Evolutionary conservation across 352 stramenopile species (phyloP).

Genomic region (Pythium plurisporium): DNA sequence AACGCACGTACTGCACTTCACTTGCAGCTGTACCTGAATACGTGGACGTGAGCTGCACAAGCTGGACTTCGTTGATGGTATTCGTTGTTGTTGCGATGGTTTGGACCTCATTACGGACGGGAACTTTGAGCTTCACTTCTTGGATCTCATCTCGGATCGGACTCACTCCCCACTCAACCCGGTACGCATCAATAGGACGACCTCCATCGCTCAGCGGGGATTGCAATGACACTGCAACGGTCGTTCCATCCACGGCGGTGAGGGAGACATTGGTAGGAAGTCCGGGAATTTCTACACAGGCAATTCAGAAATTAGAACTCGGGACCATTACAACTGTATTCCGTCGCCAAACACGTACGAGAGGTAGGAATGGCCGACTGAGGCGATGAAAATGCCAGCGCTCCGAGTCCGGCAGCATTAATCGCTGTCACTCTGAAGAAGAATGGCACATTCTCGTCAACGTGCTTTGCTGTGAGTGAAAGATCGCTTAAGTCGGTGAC

Average conservation of each 20-base stretch:
- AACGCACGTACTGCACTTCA: constrained; percentile 90
- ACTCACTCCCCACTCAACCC: constrained; percentile 84
- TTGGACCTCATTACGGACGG: constrained; percentile 69
- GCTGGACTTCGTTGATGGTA: constrained; percentile 81
- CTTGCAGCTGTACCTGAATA: constrained; percentile 45
- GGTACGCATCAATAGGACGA: constrained; percentile 82
- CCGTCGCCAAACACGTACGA: constrained; percentile 30
- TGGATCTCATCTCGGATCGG: constrained; percentile 85
- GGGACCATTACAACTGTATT: not conserved
- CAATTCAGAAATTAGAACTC: not conserved
- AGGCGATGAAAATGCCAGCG: constrained; percentile 61
- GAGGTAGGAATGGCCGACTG: constrained; percentile 84
- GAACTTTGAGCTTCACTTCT: constrained; percentile 51
- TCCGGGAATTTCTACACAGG: constrained; percentile 45
- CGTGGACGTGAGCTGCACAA: constrained; percentile 81
- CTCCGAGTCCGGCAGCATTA: constrained; percentile 83
- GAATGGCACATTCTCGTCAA: constrained; percentile 94
- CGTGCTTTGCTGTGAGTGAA: constrained; percentile 65
- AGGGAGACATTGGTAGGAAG: constrained; percentile 73
- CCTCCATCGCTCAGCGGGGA: constrained; percentile 85
- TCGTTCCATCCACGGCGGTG: constrained; percentile 83
- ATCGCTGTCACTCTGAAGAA: constrained; percentile 93
- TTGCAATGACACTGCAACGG: constrained; percentile 72
- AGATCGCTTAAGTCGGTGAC: constrained; percentile 88
- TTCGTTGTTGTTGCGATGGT: constrained; percentile 69